Conservation (phyloP, 768 basidiomycete species). For the Leccinum boreale region DNA sequence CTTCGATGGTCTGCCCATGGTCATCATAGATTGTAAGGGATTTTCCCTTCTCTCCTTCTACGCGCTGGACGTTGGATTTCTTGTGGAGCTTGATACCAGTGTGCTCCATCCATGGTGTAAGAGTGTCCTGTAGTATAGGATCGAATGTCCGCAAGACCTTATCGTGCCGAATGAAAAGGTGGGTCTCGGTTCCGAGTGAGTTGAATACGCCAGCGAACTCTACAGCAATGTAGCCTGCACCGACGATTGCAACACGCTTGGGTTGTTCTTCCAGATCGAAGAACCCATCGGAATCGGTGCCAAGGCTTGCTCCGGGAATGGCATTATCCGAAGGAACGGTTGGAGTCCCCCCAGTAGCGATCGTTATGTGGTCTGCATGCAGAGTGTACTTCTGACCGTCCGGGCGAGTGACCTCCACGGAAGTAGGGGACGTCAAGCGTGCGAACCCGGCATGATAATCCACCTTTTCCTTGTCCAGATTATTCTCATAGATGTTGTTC, state of each 20-base stretch:
- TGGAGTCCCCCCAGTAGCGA: conserved; percentile 87
- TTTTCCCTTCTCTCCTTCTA: conserved; percentile 73
- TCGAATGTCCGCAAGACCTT: conserved; percentile 93
- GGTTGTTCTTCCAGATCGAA: conserved; percentile 91
- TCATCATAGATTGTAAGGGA: conserved; percentile 74
- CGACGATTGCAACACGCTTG: conserved; percentile 89
- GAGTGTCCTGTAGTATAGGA: conserved; percentile 73
- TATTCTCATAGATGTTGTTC: conserved; percentile 89
- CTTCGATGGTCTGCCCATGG: conserved; percentile 74
- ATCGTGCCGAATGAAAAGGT: conserved; percentile 87
- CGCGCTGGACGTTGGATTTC: conserved; percentile 64
- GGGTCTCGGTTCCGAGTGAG: conserved; percentile 86
- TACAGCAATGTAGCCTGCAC: conserved; percentile 97
- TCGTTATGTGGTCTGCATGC: conserved; percentile 70
- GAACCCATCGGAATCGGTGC: conserved; percentile 94
- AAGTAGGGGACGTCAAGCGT: conserved; percentile 62
- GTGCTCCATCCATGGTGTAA: conserved; percentile 92
- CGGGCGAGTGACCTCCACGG: conserved; percentile 67
- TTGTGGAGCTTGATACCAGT: conserved; percentile 90
- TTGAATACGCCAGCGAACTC: conserved; percentile 95
- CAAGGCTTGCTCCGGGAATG: conserved; percentile 88
- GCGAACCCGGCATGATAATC: conserved; percentile 83
- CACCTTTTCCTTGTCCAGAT: conserved; percentile 83
- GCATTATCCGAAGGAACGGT: conserved; percentile 70
- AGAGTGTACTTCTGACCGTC: conserved; percentile 73